Conservation (phyloP, 1,284 basidiomycete genomes). For the Boletus sp. region DNA sequence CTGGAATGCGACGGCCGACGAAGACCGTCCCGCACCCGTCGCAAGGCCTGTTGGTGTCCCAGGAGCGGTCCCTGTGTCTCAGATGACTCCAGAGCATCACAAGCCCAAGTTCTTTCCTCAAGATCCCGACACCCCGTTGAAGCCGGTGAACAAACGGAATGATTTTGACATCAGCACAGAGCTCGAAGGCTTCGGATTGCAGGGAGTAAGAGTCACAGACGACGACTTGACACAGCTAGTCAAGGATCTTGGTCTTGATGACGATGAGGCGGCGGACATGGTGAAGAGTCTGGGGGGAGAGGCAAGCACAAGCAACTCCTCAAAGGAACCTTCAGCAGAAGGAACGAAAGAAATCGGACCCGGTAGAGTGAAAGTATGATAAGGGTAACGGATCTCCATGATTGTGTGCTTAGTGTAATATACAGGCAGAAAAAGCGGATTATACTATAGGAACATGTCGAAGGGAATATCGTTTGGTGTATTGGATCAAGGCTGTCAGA, state of each 20-base stretch:
- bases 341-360: background rate
- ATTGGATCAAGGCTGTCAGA: conserved; percentile 11
- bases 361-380: conserved; percentile 1
- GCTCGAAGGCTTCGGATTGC: conserved; percentile 64
- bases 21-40: conserved; percentile 45
- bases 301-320: conserved; percentile 4
- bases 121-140: conserved; percentile 46
- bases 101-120: conserved; percentile 52
- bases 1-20: conserved; percentile 58
- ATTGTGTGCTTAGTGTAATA: conserved; percentile 6
- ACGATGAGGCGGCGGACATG: conserved; percentile 66
- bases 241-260: conserved; percentile 67
- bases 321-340: conserved; percentile 1
- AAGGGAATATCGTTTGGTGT: background rate
- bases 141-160: conserved; percentile 49
- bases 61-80: conserved; percentile 63
- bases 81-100: conserved; percentile 75
- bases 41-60: conserved; percentile 70
- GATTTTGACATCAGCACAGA: conserved; percentile 63
- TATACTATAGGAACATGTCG: background rate
- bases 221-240: conserved; percentile 67
- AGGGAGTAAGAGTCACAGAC: conserved; percentile 71
- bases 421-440: conserved; percentile 1
- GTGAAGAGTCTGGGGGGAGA: conserved; percentile 51
- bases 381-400: background rate